These are phyloP conservation scores for Exophiala viscosa DNA, from an alignment of 2,329 filamentous ascomycete species.

Conservation along the genomic window DNA sequence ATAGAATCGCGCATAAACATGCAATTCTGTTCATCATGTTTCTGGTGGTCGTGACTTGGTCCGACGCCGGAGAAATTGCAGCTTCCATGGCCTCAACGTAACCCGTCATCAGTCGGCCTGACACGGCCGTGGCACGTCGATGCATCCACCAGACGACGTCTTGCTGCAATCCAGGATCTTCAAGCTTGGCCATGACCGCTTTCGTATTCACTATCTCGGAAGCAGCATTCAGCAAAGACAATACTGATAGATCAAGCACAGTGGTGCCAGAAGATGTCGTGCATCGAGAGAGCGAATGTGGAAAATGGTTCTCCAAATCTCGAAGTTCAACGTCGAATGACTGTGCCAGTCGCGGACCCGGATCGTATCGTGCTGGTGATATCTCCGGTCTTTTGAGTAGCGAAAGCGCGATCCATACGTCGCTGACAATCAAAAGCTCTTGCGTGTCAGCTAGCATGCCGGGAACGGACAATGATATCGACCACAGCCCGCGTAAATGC, in stretches of 20 bases:
- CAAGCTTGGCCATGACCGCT: constrained; percentile 5
- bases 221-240: constrained; percentile 2
- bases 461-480: constrained; percentile 7
- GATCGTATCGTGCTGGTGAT: constrained; percentile 13
- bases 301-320: background rate
- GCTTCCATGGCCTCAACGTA: constrained; percentile 9
- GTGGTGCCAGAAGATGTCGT: background rate
- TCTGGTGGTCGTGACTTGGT: background rate
- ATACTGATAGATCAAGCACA: background rate
- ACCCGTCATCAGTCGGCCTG: constrained; percentile 2
- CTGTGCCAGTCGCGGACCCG: constrained; percentile 1
- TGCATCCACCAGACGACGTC: constrained; percentile 13
- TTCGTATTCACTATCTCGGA: constrained; percentile 14
- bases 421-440: constrained; percentile 12
- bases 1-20: constrained; percentile 10
- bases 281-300: no score
- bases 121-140: constrained; percentile 9
- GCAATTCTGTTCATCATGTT: constrained; percentile 2
- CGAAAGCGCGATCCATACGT: constrained; percentile 14
- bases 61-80: background rate
- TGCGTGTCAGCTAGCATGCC: constrained; percentile 7
- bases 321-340: background rate
- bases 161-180: constrained; percentile 2
- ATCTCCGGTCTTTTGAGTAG: constrained; percentile 15
- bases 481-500: constrained; percentile 13